These are phyloP conservation scores for Dioszegia aurantiaca DNA, from an alignment of 768 basidiomycete genomes.

Conservation along the genomic window DNA sequence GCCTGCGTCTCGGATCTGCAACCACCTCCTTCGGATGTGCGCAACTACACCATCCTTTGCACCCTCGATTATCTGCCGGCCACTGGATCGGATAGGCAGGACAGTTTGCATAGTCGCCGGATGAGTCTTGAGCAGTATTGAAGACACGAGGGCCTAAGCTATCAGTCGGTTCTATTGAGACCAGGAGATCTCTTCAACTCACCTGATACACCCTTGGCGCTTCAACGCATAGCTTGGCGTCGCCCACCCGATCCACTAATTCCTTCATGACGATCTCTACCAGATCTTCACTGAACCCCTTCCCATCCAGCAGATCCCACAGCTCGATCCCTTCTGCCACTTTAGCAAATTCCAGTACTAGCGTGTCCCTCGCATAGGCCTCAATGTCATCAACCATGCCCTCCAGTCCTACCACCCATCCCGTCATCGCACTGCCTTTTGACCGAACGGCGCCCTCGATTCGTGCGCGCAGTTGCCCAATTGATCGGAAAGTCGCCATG, in stretches of 20 bases:
- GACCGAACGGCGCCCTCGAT: slow-evolving; percentile 40
- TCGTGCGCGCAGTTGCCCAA: slow-evolving; percentile 55
- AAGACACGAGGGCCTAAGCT: slow-evolving; percentile 67
- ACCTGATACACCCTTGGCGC: slow-evolving; percentile 62
- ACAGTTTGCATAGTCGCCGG: slow-evolving; percentile 63
- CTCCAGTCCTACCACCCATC: slow-evolving; percentile 65
- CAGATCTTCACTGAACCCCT: slow-evolving; percentile 68
- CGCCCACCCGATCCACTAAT: slow-evolving; percentile 60
- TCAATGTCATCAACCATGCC: slow-evolving; percentile 68
- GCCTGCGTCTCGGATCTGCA: slow-evolving; percentile 67
- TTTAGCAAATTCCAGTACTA: slow-evolving; percentile 62
- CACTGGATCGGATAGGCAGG: slow-evolving; percentile 66
- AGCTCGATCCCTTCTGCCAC: slow-evolving; percentile 71
- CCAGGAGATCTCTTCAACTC: slow-evolving; percentile 53
- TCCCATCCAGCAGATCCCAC: slow-evolving; percentile 68
- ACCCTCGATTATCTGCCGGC: slow-evolving; percentile 71
- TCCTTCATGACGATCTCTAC: slow-evolving; percentile 72
- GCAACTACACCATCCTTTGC: slow-evolving; percentile 62
- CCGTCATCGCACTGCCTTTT: slow-evolving; percentile 15
- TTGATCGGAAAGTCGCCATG: slow-evolving; percentile 66
- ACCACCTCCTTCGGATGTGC: slow-evolving; percentile 78
- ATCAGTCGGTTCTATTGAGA: not conserved
- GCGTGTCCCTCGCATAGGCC: slow-evolving; percentile 62
- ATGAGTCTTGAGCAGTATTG: slow-evolving; percentile 68
- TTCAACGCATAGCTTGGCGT: slow-evolving; percentile 63